phyloP scores from a whole-genome alignment of 2,329 filamentous ascomycete genomes.

The Ilyonectria sp. region DNA sequence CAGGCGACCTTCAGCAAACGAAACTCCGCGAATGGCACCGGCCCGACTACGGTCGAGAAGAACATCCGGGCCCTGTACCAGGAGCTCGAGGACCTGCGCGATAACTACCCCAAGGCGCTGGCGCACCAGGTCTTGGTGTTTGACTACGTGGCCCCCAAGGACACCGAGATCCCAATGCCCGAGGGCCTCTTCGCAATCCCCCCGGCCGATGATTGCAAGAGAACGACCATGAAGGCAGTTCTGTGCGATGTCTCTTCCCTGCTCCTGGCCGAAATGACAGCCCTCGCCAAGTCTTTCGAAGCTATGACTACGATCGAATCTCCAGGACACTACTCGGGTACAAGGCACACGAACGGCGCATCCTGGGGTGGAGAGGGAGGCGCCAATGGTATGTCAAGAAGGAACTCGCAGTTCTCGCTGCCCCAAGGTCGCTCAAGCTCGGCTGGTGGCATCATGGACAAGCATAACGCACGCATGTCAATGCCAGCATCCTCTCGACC shows the following conservation, averaged over 20 bases:
- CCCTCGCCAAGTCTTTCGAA: conserved; percentile 80
- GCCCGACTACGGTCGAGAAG: conserved; percentile 66
- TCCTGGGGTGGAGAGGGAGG: conserved; percentile 58
- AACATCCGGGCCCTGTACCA: conserved; percentile 74
- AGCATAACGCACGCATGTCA: conserved; percentile 80
- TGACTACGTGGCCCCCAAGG: conserved; percentile 72
- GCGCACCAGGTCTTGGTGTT: conserved; percentile 87
- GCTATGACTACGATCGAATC: conserved; percentile 83
- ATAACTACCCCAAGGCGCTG: conserved; percentile 82
- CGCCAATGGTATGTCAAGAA: conserved; percentile 58
- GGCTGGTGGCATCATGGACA: conserved; percentile 68
- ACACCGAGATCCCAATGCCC: conserved; percentile 68
- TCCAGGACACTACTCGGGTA: conserved; percentile 69
- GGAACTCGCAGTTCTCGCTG: conserved; percentile 70
- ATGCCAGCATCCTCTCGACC: conserved; percentile 77
- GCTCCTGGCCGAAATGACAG: conserved; percentile 82
- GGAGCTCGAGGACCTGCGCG: conserved; percentile 79
- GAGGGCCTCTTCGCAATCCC: conserved; percentile 82
- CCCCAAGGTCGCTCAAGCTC: conserved; percentile 66
- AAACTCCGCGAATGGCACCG: conserved; percentile 66
- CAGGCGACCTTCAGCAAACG: conserved; percentile 68
- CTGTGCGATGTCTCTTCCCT: conserved; percentile 85
- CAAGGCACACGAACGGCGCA: conserved; percentile 58
- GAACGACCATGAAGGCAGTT: conserved; percentile 85
- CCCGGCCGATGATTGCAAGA: conserved; percentile 75